A percentile compares a stretch with the other conserved stretches of the same genome.
phyloP scores from a whole-genome alignment of 2,329 filamentous ascomycete species.

The Ceratocystis lukuohia region DNA sequence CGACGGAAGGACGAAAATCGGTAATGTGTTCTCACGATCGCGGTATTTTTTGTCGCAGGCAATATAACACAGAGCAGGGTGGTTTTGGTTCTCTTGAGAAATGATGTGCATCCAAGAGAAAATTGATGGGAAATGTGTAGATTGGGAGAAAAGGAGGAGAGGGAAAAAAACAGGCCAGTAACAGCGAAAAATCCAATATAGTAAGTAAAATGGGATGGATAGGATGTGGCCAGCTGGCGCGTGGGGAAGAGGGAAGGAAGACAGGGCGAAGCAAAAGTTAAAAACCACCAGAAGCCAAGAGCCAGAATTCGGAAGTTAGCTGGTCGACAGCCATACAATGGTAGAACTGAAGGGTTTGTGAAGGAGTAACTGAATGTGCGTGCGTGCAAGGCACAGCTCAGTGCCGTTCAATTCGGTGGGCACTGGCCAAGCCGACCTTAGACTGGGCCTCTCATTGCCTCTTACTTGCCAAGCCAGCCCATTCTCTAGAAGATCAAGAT shows the following conservation, averaged over 20 bases:
- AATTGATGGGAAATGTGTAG: neutral
- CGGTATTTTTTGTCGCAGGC: conserved; percentile 3
- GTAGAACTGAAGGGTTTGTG: neutral
- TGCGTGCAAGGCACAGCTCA: neutral
- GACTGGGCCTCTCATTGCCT: conserved; percentile 1
- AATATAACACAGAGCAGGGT: conserved; percentile 8
- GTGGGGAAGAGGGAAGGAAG: conserved; percentile 7
- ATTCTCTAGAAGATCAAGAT: conserved; percentile 14
- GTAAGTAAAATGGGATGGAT: neutral
- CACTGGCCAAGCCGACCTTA: conserved; percentile 1
- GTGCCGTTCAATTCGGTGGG: neutral
- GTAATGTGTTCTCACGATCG: conserved; percentile 14
- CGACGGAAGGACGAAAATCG: neutral
- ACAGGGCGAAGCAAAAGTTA: conserved; percentile 1
- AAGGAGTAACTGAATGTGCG: too few relatives aligned
- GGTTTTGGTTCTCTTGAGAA: neutral
- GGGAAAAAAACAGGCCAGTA: conserved; percentile 2
- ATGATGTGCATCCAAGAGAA: conserved; percentile 1
- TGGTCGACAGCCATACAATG: too few relatives aligned
- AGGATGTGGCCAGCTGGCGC: conserved; percentile 15
- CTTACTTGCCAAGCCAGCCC: conserved; percentile 13
- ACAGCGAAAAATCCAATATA: neutral
- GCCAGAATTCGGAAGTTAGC: neutral
- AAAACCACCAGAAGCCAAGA: neutral
- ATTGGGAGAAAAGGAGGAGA: conserved; percentile 6